Evolutionary conservation across 129 eudicot species (phyloP), one percentile per base, ranked within the genome.

Genomic region (Helichrysum umbraculigerum): DNA sequence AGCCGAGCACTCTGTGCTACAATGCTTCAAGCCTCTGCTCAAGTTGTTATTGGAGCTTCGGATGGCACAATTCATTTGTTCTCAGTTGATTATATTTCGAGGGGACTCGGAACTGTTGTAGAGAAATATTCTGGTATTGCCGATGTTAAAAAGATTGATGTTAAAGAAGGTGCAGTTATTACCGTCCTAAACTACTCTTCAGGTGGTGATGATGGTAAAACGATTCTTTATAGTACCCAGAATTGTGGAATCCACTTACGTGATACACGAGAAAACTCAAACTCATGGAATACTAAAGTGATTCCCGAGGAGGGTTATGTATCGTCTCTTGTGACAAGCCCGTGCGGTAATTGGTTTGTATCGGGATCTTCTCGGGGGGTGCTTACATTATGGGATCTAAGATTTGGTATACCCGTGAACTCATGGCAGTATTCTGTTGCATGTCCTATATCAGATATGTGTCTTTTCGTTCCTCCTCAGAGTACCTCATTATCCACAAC

Each of bases 291-390:
- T 69, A 85, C 87, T 4, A 91, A 87, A 83, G 91, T 90, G 52
- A 34, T 7, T 39, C 96, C 97, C 4, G 90, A 87, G 75, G 99
- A 91, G 82, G 99, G 99, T 17, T 94, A 87, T 66, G 81, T 86
- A 33, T 91, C 92, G 21, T 85, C 92, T 34, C 80, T 94, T 70
- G 91, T 91, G 34, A 82, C 99, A n/a, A 88, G 88, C 70, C 97
- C 99, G 12, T 88, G 96, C 69, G 96, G 99, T 76, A 91, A 94
- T 85, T 94, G 99, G 97, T 91, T 94, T 81, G 93, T 94, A 6
- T 89, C 99, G 7, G 99, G 99, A 42, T 89, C 99, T 71, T 94
- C 99, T 11, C 85, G 99, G 79, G 96, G 99, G 17, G 89, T 91
- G 72, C 88, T 94, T 78, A 91, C 99, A 25, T 84, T 94, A 56